Base-by-base conservation (phyloP, 768 basidiomycete genomes). In the Tephrocybe sp. region DNA sequence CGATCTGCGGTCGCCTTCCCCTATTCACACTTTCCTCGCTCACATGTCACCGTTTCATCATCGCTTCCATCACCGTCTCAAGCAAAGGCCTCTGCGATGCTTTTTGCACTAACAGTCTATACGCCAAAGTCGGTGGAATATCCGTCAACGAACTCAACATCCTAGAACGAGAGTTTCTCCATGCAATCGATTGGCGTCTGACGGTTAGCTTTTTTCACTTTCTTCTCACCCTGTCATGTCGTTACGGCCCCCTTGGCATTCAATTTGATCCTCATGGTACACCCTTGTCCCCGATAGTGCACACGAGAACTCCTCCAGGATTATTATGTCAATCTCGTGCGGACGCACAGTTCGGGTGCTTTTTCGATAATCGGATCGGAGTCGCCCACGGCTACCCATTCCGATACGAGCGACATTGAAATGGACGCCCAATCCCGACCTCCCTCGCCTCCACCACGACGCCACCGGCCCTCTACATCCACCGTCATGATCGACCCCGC, bases 41-140 rank as follows among this genome's bases (percentile, higher is more conserved):
- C 61, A 98, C 96, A 19, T 93, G 93, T 62, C 97, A 99, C 72
- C 92, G 97, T 52, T 98, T 99, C 72, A 79, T 98, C 64, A 98
- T 98, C 71, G 81, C 96, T 37, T 84, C 92, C 59, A 87, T 98
- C 67, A 84, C 90, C 25, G 92, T 94, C 51, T 88, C 92, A 54
- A 89, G 86, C 73, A 98, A 99, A 70, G 92, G 93, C 0, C 83
- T 98, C 37, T 95, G 91, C 69, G 97, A 99, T 71, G 82, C 85
- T 16, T 98, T 98, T 68, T 96, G 91, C 72, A 92, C 91, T 40
- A 98, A 98, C 67, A 83, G 79, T 49, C 83, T 95, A 63, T 98
- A 98, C 71, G 92, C 97, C 57, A 89, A 87, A 69, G 95, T 99
- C 26, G 97, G 97, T 60, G 97, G 97, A 48, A 92, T 98, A 64